A percentile compares a stretch with the other conserved stretches of the same genome.
These are phyloP conservation scores for Leccinum fibrillosum DNA, from an alignment of 768 basidiomycete genomes.

Conservation along the genomic window DNA sequence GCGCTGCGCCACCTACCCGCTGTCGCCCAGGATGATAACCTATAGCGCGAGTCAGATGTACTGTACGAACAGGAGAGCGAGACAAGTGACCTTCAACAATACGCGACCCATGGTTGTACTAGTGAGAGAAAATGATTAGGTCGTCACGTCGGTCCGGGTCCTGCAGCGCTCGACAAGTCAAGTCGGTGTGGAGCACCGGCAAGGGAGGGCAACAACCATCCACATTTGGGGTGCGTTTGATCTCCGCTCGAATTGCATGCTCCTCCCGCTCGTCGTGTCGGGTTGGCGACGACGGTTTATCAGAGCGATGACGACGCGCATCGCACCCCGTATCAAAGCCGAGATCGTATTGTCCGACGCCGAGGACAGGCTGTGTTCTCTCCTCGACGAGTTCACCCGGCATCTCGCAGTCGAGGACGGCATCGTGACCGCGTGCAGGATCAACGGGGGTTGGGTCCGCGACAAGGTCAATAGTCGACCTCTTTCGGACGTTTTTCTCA, in stretches of 20 bases:
- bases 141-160: conserved; percentile 11
- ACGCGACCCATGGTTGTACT: conserved; percentile 69
- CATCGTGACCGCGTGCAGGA: conserved; percentile 68
- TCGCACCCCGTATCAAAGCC: conserved; percentile 30
- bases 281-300: not conserved
- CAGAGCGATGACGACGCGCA: conserved; percentile 32
- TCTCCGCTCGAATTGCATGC: conserved; percentile 25
- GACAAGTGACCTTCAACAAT: conserved; percentile 67
- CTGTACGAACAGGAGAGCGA: not conserved
- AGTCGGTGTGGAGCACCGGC: conserved; percentile 23
- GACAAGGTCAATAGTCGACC: conserved; percentile 72
- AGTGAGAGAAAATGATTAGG: not conserved
- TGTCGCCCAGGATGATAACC: conserved; percentile 99
- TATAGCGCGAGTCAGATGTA: conserved; percentile 31
- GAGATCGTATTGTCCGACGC: conserved; percentile 58
- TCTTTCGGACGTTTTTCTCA: conserved; percentile 8
- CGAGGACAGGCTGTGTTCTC: conserved; percentile 66
- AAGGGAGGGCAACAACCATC: conserved; percentile 4
- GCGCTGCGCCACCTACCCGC: conserved; percentile 57
- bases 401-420: conserved; percentile 51
- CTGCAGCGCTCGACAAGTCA: conserved; percentile 1
- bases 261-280: conserved; percentile 9
- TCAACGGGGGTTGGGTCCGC: conserved; percentile 98
- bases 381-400: conserved; percentile 77
- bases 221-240: conserved; percentile 20